Evolutionary conservation across 2,329 filamentous ascomycete species (phyloP), one percentile per base, ranked within the genome.

Genomic region (Ophiocordyceps australis): DNA sequence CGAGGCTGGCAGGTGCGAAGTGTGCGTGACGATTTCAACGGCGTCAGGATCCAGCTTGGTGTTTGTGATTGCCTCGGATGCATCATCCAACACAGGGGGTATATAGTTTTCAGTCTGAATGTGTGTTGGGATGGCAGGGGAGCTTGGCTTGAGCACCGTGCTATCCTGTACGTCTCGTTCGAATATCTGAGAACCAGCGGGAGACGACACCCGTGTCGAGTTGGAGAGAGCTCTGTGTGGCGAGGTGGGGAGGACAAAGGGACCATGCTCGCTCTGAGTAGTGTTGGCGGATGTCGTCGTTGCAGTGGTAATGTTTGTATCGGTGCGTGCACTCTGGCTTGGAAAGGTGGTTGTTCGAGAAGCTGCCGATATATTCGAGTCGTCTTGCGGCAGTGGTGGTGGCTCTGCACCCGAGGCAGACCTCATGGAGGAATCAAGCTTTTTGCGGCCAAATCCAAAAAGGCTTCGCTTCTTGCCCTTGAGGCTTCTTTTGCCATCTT

Each of bases 41-140:
- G 74, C 69, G 46, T 94, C 83, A 5, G 83, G 82, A 46, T 89
- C 76, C 26, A 94, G 63, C 30, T 74, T 73, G 37, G 71, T 61
- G 50, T 93, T 82, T 9, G 86, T 94, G 41, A 95, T 93, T 30
- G 85, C 83, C 40, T 85, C 71, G 22, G 83, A 91, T 3, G 82
- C 86, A 26, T 86, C 86, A 46, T 93, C 82, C 24, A 95, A 62
- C 9, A 91, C 85, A 0, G 86, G 69, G 7, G 86, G 86, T 37
- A 95, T 94, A 45, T 85, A 70, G 53, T 95, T 85, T 49, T 95
- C 86, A 7, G 82, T 93, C 39, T 85, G 73, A 40, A 95, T 92
- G 44, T 95, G 86, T 7, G 79, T 74, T 4, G 86, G 86, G 33
- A 94, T 89, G n/a, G 81, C 79, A 1, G 80, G 74, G 4, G 80